Evolutionary conservation across 768 basidiomycete species (phyloP).

Genomic region (Scleroderma bovista): DNA sequence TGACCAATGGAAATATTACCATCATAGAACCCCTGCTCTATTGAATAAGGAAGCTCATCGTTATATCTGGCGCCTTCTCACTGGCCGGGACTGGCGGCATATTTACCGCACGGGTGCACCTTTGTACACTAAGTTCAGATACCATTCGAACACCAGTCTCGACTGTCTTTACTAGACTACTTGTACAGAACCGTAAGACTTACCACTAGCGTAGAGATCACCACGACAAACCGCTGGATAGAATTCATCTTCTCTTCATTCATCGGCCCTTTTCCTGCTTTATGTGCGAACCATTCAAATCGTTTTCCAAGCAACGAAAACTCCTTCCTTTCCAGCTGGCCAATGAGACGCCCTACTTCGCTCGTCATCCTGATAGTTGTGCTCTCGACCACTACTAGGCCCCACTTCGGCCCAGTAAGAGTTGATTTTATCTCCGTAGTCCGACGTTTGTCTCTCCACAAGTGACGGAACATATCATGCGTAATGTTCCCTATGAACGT

Average conservation of each 20-base stretch:
- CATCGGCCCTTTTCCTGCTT: slow-evolving; percentile 34
- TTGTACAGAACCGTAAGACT: background rate
- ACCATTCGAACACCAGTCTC: too few species aligned
- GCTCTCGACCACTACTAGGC: slow-evolving; percentile 43
- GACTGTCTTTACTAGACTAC: background rate
- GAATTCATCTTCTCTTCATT: slow-evolving; percentile 42
- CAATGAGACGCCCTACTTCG: slow-evolving; percentile 43
- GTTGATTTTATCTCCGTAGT: slow-evolving; percentile 29
- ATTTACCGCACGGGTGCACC: too few species aligned
- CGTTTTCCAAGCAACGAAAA: slow-evolving; percentile 31
- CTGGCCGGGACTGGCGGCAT: too few species aligned
- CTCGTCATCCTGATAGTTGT: slow-evolving; percentile 45
- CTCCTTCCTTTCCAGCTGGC: slow-evolving; percentile 42
- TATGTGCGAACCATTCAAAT: slow-evolving; percentile 54
- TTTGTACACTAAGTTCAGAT: too few species aligned
- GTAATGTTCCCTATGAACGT: slow-evolving; percentile 37
- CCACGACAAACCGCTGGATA: slow-evolving; percentile 25
- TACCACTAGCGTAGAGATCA: slow-evolving; percentile 9
- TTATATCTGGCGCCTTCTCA: too few species aligned
- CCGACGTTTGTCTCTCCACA: slow-evolving; percentile 37
- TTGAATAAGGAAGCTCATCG: too few species aligned
- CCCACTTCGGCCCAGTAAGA: slow-evolving; percentile 32
- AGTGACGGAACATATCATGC: slow-evolving; percentile 47
- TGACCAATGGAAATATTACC: too few species aligned
- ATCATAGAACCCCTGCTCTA: too few species aligned